Base-by-base conservation (phyloP, 177 flowering plant species). In the Tripterygium wilfordii region DNA sequence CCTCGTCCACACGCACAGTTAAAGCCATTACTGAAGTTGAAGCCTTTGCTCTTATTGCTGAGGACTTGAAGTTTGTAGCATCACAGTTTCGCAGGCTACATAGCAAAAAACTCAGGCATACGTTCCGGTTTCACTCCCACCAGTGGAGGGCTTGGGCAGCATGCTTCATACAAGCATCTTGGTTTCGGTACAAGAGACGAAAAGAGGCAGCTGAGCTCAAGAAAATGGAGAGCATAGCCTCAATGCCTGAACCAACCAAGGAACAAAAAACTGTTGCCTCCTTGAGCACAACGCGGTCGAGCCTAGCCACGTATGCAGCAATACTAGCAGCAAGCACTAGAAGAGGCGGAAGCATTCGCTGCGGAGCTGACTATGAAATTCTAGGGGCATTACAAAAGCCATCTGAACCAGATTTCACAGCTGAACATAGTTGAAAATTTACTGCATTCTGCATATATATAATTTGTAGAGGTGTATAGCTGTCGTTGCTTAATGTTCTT, bases 91-190 rank as follows among this genome's bases (percentile, higher is more conserved):
- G 78, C 1, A 58, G 68, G 47, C 54, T 72, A 10, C 70, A 69
- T 17, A 64, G 78, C 60, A 67, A 61, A 27, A 64, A 67, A n/a
- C 37, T 76, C 0, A 33, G 65, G 46, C 68, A 67, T 42, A 60
- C 66, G 0, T 65, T 76, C 15, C 38, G 81, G 27, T 67, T 65
- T 36, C 58, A 76, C 51, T 76, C 81, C 0, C 73, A 64, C 24
- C 82, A 76, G 18, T 73, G 82, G 82, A 52, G 82, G 45, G 73
- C 74, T 0, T 73, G 82, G 82, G 76, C 82, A 10, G 71, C 78
- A 0, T 73, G 74, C 49, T 73, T 70, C 42, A 63, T 76, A 16
- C 82, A 73, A 48, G 82, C 78, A 9, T 78, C 78, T 30, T 76
- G 78, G 78, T 40, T 57, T 25, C 64, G 78, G 5, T 51, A 69